Percentiles rank a stretch among this genome's conserved stretches.
These are phyloP conservation scores for Lumnitzera racemosa DNA, from an alignment of 345 rosid genomes.

Conservation along the genomic window DNA sequence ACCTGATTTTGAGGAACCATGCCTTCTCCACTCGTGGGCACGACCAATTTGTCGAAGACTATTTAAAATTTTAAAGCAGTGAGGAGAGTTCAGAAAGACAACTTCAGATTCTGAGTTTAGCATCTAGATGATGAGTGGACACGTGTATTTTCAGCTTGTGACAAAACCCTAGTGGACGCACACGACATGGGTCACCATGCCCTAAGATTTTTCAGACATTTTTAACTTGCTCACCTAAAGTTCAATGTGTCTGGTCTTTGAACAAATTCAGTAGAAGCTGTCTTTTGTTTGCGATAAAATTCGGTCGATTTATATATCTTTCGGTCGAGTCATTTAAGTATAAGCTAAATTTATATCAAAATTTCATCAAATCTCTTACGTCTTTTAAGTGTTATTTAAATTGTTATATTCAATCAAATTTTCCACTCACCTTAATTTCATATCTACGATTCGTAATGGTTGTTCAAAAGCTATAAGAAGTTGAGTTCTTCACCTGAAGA, in stretches of 20 bases:
- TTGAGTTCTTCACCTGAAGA: too few species aligned
- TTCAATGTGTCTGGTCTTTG: conserved; percentile 3
- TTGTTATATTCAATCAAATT: too few species aligned
- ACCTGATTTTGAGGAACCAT: conserved; percentile 40
- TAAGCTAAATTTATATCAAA: neutral
- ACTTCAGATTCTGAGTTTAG: conserved; percentile 4
- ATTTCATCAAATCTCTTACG: neutral
- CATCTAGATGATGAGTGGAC: conserved; percentile 3
- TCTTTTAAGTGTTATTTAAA: neutral
- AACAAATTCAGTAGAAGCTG: too few species aligned
- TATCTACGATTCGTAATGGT: too few species aligned
- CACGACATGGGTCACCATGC: conserved; percentile 29
- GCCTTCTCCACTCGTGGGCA: conserved; percentile 42
- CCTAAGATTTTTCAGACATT: neutral
- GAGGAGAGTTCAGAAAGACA: neutral
- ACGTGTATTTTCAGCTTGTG: neutral
- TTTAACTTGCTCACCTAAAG: neutral
- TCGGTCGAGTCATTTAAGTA: neutral
- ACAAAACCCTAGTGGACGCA: neutral
- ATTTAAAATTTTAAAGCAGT: conserved; percentile 3
- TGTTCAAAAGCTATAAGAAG: too few species aligned
- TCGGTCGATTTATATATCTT: neutral
- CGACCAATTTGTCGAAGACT: conserved; percentile 23
- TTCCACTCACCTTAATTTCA: too few species aligned
- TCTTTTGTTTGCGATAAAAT: too few species aligned